These are phyloP conservation scores for Striga asiatica DNA, from an alignment of 257 asterid genomes.

Conservation along the genomic window DNA sequence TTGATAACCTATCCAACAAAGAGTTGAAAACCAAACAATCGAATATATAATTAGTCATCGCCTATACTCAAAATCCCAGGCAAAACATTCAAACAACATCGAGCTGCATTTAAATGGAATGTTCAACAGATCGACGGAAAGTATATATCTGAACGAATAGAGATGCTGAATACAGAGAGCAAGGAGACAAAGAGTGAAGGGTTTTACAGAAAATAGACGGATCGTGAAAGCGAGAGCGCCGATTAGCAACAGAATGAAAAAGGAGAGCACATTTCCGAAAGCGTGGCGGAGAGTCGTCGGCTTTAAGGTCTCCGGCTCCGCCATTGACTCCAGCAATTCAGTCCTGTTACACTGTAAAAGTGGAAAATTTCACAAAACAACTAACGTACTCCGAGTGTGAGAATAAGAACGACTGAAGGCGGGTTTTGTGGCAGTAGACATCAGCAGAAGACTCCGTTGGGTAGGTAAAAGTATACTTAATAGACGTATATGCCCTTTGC, in stretches of 20 bases:
- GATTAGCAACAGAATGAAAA: conserved; percentile 69
- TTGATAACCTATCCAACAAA: conserved; percentile 59
- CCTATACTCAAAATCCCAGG: neutral
- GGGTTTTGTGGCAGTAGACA: conserved; percentile 18
- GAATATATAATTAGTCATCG: neutral
- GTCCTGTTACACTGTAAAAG: neutral
- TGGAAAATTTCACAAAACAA: conserved; percentile 4
- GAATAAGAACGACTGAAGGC: conserved; percentile 13
- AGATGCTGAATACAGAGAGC: neutral
- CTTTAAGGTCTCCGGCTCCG: conserved; percentile 25
- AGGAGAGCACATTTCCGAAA: conserved; percentile 69
- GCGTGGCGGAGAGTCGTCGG: conserved; percentile 33
- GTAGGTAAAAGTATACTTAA: neutral
- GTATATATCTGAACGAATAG: conserved; percentile 1
- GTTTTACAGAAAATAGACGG: conserved; percentile 85
- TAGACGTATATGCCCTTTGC: conserved; percentile 14
- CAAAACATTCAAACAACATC: neutral
- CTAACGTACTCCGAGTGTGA: conserved; percentile 21
- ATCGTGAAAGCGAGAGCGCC: conserved; percentile 94
- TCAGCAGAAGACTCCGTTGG: conserved; percentile 9
- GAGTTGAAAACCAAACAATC: neutral
- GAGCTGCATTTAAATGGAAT: neutral
- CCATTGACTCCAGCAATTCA: conserved; percentile 28
- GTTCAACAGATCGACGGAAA: conserved; percentile 4
- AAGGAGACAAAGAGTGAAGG: neutral